Evolutionary conservation across 1,284 basidiomycete genomes (phyloP), one percentile per base, ranked within the genome.

Genomic region (Inonotus obliquus): DNA sequence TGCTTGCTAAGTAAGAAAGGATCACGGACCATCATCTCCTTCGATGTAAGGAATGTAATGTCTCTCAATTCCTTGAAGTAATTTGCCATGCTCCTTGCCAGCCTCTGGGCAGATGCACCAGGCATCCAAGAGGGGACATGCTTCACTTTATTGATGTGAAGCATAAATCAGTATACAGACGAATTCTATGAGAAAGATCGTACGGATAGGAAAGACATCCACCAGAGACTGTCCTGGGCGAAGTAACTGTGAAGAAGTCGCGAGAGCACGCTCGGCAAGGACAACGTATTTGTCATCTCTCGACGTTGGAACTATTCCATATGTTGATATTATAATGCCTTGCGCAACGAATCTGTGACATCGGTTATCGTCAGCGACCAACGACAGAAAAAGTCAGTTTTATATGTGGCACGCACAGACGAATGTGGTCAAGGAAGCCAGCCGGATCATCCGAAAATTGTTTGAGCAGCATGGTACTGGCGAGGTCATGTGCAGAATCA

Each of bases 401-500:
- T n/a, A 7, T 21, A 67, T 53, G 51, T 37, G 29, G 39, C 17
- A 64, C 69, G n/a, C 57, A 71, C 72, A 68, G 66, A 29, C 65
- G 66, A 48, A 73, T 58, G 47, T 70, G 68, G 14, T 63, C 63
- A 54, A 64, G 61, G 49, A 69, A 67, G 9, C 63, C 67, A 19
- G 69, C 65, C 0, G 71, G 70, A 13, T 29, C 13, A 5, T 55
- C 41, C 19, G 55, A 59, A 4, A 72, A 60, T 9, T 63, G 66
- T 6, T 61, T 37, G 23, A 73, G 58, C 4, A 72, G 61, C 1
- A 47, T 67, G 25, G 68, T 66, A 4, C 25, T 17, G 21, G 51
- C 51, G 17, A 4, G 35, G 25, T 66, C 68, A 61, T 71, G 69
- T 7, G 68, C 64, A 44, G 60, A 60, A 51, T 71, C 70, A n/a